Percentiles rank a stretch among this genome's conserved stretches.
phyloP scores from a whole-genome alignment of 768 basidiomycete genomes.

The Pisolithus albus region DNA sequence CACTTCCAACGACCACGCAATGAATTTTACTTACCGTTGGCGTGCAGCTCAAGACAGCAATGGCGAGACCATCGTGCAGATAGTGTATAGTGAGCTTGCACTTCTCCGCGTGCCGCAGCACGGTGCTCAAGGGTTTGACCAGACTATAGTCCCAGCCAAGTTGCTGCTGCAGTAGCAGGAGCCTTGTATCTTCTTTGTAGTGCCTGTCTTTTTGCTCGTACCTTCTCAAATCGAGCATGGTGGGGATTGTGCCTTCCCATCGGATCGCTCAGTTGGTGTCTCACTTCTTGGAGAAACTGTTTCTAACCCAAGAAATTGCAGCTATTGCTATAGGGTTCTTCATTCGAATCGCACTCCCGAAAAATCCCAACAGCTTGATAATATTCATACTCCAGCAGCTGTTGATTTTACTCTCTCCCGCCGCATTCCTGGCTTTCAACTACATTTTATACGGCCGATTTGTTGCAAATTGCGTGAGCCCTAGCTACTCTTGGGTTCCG shows the following conservation, averaged over 20 bases:
- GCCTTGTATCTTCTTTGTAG: conserved; percentile 12
- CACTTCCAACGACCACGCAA: too few species aligned
- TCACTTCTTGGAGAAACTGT: not conserved
- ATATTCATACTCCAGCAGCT: conserved; percentile 4
- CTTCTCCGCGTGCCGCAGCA: too few species aligned
- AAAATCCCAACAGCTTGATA: too few species aligned
- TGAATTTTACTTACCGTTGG: too few species aligned
- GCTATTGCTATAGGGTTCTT: too few species aligned
- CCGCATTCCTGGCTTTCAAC: conserved; percentile 24
- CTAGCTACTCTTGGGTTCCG: conserved; percentile 5
- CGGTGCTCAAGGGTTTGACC: too few species aligned
- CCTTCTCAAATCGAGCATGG: conserved; percentile 13
- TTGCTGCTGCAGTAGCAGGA: conserved; percentile 2
- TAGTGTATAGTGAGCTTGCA: too few species aligned
- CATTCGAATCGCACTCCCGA: too few species aligned
- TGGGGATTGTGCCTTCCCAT: conserved; percentile 24
- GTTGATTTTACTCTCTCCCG: conserved; percentile 16
- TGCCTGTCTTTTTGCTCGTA: conserved; percentile 7
- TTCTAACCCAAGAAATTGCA: too few species aligned
- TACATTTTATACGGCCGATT: conserved; percentile 23
- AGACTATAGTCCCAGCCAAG: too few species aligned
- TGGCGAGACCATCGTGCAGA: too few species aligned
- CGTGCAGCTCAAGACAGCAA: too few species aligned
- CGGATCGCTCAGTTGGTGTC: conserved; percentile 9
- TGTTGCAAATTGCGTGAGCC: conserved; percentile 11